Percentiles rank a stretch among this genome's conserved stretches.
These are phyloP conservation scores for Fraxinus latifolia DNA, from an alignment of 305 asterid genomes.

Conservation along the genomic window DNA sequence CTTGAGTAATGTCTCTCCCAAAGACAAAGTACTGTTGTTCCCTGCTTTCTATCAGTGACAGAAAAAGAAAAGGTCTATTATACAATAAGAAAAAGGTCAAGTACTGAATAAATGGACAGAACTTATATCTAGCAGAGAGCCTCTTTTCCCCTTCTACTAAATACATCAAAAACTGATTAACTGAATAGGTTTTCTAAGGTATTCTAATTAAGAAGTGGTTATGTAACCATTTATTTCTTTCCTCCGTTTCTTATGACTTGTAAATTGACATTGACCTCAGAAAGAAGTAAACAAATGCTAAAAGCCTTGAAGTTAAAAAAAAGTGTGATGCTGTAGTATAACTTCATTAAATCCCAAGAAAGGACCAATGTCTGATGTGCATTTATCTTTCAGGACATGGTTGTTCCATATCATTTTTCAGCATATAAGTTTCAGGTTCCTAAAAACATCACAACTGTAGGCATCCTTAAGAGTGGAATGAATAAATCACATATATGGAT, in stretches of 20 bases:
- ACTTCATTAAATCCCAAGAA: background rate
- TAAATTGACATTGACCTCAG: background rate
- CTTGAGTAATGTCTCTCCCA: slow-evolving; percentile 61
- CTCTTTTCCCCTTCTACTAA: background rate
- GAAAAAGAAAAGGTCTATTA: slow-evolving; percentile 11
- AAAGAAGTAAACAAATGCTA: background rate
- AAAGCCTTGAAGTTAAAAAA: background rate
- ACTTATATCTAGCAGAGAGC: background rate
- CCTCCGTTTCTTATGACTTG: background rate
- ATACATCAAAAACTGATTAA: background rate
- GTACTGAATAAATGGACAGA: background rate
- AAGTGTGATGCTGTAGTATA: background rate
- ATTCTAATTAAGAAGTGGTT: background rate
- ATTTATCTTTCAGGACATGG: background rate
- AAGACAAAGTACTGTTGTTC: slow-evolving; percentile 36
- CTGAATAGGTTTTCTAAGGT: background rate
- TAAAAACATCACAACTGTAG: background rate
- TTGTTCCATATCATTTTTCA: background rate
- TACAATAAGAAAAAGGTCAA: slow-evolving; percentile 3
- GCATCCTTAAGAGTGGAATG: background rate
- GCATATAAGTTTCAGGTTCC: background rate
- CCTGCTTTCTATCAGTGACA: slow-evolving; percentile 49
- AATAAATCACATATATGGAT: background rate
- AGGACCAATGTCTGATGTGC: background rate
- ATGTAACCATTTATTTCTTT: background rate